Evolutionary conservation across 345 rosid genomes (phyloP).

Genomic region (Salix dunnii): DNA sequence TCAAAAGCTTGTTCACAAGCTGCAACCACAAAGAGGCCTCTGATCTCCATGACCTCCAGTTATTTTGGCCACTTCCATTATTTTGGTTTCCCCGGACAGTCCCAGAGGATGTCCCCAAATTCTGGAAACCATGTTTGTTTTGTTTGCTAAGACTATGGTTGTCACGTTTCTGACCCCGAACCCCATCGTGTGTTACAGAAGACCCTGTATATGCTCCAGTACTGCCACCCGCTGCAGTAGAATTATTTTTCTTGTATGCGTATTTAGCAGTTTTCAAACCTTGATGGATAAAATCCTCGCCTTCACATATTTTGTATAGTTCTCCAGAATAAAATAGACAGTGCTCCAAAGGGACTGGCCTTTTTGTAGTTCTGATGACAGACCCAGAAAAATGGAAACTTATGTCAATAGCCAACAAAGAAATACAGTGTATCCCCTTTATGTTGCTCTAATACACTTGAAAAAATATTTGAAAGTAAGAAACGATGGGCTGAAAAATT

Average conservation of each 20-base stretch:
- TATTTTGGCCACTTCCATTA: constrained; percentile 56
- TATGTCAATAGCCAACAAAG: constrained; percentile 9
- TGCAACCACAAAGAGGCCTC: constrained; percentile 75
- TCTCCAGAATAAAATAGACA: constrained; percentile 86
- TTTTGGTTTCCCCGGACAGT: constrained; percentile 39
- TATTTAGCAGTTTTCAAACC: constrained; percentile 85
- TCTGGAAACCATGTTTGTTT: constrained; percentile 62
- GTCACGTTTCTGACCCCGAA: constrained; percentile 66
- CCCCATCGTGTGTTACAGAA: constrained; percentile 52
- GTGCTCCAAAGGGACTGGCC: constrained; percentile 98
- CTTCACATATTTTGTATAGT: constrained; percentile 77
- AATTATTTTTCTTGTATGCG: constrained; percentile 65
- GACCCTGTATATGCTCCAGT: constrained; percentile 44
- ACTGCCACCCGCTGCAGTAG: constrained; percentile 39
- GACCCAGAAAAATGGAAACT: constrained; percentile 2
- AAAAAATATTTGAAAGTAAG: background rate
- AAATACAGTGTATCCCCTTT: background rate
- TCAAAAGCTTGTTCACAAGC: constrained; percentile 82
- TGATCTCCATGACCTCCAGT: constrained; percentile 66
- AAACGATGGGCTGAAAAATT: background rate
- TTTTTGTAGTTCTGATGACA: constrained; percentile 70
- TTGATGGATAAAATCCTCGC: constrained; percentile 52
- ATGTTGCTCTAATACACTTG: background rate
- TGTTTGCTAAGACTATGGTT: constrained; percentile 56
- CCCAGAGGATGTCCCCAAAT: constrained; percentile 41